Percentiles rank a stretch among this genome's conserved stretches.
Evolutionary conservation across 352 stramenopile species (phyloP).

Genomic region (Globisporangium orthogonon): DNA sequence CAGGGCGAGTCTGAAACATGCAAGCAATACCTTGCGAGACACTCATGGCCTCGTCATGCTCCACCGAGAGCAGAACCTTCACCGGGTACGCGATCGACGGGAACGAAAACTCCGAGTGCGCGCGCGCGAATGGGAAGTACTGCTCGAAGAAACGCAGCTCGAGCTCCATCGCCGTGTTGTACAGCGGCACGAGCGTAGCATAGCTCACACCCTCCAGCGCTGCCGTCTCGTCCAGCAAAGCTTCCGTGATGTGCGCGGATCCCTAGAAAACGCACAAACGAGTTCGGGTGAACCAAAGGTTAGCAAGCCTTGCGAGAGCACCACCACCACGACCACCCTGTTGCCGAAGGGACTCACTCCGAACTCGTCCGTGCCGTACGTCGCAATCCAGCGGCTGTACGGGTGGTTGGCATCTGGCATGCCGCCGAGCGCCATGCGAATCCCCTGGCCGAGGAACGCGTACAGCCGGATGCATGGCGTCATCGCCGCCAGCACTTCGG

Average conservation of each 20-base stretch:
- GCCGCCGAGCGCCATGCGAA: slow-evolving; percentile 12
- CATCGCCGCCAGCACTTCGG: slow-evolving; percentile 46
- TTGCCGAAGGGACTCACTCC: slow-evolving; percentile 14
- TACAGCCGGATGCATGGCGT: slow-evolving; percentile 48
- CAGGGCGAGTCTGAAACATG: slow-evolving; percentile 3
- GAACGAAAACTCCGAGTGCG: slow-evolving; percentile 4
- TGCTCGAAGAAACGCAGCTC: slow-evolving; percentile 52
- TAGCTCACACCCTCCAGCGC: slow-evolving; percentile 15
- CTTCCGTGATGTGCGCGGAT: slow-evolving; percentile 21
- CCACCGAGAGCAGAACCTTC: slow-evolving; percentile 13
- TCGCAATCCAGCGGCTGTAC: slow-evolving; percentile 45
- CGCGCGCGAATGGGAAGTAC: slow-evolving; percentile 26
- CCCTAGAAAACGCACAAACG: slow-evolving; percentile 8
- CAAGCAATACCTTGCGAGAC: slow-evolving; percentile 15
- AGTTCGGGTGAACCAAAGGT: neutral
- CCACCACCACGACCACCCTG: neutral
- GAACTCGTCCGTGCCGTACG: slow-evolving; percentile 36
- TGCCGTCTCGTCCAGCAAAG: slow-evolving; percentile 28
- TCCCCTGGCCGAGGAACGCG: slow-evolving; percentile 31
- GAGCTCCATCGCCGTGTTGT: slow-evolving; percentile 46
- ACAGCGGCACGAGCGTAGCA: slow-evolving; percentile 26
- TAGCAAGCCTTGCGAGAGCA: neutral
- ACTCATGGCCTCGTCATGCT: neutral
- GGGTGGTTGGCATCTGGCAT: slow-evolving; percentile 8
- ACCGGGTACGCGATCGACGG: slow-evolving; percentile 3